Evolutionary conservation across 805 yeast species (phyloP).

Genomic region (Nakazawaea siamensis): DNA sequence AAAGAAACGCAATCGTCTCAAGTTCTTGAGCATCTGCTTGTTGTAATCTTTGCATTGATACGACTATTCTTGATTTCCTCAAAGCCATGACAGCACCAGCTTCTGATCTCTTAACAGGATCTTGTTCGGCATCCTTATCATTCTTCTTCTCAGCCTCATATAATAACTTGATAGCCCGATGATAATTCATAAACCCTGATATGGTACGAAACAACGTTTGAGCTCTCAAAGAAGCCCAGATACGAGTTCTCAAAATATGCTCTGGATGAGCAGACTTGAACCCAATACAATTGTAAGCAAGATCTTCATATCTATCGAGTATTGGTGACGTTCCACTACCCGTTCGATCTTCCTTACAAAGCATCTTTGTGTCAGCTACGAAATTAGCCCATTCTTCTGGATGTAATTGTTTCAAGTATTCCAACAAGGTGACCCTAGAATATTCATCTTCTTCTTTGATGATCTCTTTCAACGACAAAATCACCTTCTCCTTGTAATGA

Average conservation of each 20-base stretch:
- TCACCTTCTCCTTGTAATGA: slow-evolving; percentile 78
- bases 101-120: slow-evolving; percentile 30
- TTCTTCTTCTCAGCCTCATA: slow-evolving; percentile 44
- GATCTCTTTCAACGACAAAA: slow-evolving; percentile 68
- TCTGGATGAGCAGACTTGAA: slow-evolving; percentile 60
- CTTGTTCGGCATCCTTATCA: slow-evolving; percentile 19
- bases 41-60: slow-evolving; percentile 54
- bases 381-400: slow-evolving; percentile 51
- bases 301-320: slow-evolving; percentile 29
- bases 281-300: slow-evolving; percentile 65
- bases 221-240: slow-evolving; percentile 80
- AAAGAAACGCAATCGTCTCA: slow-evolving; percentile 48
- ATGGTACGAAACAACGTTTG: slow-evolving; percentile 79
- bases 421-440: slow-evolving; percentile 46
- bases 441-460: slow-evolving; percentile 65
- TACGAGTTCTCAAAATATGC: slow-evolving; percentile 59
- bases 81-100: slow-evolving; percentile 46
- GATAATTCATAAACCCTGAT: slow-evolving; percentile 76
- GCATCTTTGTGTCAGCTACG: slow-evolving; percentile 45
- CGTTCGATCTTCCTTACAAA: too few species aligned
- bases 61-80: slow-evolving; percentile 56
- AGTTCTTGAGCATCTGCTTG: slow-evolving; percentile 48
- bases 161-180: slow-evolving; percentile 60
- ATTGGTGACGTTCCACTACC: slow-evolving; percentile 30
- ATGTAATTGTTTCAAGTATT: slow-evolving; percentile 46